A percentile compares a stretch with the other conserved stretches of the same genome.
Evolutionary conservation across 768 basidiomycete species (phyloP).

Genomic region (Inosperma sp.): DNA sequence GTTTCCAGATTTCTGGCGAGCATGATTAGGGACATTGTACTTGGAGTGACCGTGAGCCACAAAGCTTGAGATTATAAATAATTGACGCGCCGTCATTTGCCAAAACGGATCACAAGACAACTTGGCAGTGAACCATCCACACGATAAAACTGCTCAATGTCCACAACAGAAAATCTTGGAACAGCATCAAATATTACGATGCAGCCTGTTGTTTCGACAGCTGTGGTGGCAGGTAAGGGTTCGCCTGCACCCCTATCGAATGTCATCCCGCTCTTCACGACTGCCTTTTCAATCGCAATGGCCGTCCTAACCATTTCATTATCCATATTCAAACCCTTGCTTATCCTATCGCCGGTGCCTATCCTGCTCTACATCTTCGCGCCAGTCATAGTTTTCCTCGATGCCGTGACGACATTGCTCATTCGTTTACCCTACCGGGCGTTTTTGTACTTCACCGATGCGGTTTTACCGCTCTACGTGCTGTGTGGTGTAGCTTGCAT

Average conservation of each 20-base stretch:
- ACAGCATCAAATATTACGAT: neutral
- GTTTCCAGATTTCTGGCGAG: no score
- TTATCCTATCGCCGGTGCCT: slow-evolving; percentile 24
- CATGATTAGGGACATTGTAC: no score
- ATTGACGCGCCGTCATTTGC: no score
- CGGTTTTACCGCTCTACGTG: slow-evolving; percentile 52
- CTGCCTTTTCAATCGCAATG: slow-evolving; percentile 9
- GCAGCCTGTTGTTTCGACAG: neutral
- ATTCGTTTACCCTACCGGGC: slow-evolving; percentile 44
- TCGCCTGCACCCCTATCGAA: slow-evolving; percentile 16
- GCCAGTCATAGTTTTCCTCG: slow-evolving; percentile 41
- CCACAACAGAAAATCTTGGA: neutral
- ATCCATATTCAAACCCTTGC: slow-evolving; percentile 16
- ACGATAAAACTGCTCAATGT: no score
- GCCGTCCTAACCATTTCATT: slow-evolving; percentile 14
- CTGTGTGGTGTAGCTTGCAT: slow-evolving; percentile 55
- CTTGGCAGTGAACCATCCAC: no score
- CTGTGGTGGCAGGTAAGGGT: neutral
- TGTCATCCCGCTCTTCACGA: slow-evolving; percentile 14
- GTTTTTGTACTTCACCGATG: slow-evolving; percentile 34
- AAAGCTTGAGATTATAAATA: no score
- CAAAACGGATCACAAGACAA: no score
- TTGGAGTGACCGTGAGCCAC: no score
- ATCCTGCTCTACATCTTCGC: slow-evolving; percentile 42
- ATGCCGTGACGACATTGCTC: slow-evolving; percentile 38